phyloP scores from a whole-genome alignment of 129 eudicot genomes.

The Tanacetum coccineum region DNA sequence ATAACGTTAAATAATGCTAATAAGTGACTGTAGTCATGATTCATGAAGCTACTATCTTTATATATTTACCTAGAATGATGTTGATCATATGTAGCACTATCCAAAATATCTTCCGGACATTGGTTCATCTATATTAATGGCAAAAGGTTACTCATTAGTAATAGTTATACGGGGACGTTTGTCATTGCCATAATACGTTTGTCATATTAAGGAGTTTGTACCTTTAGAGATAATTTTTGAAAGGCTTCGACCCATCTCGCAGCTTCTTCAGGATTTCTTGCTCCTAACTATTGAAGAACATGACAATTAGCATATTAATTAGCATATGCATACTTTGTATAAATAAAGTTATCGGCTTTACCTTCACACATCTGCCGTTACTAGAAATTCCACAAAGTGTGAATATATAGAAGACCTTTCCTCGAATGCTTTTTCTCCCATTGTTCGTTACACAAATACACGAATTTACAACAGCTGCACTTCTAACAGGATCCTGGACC shows the following conservation, averaged over 20 bases:
- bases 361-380: conserved; percentile 19
- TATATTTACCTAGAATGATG: conserved; percentile 5
- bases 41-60: neutral
- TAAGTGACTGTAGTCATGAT: neutral
- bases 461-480: conserved; percentile 9
- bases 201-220: too few species aligned
- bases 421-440: conserved; percentile 25
- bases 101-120: conserved; percentile 1
- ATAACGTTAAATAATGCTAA: neutral
- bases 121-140: too few species aligned
- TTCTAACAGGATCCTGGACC: conserved; percentile 24
- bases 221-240: too few species aligned
- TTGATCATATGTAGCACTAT: neutral
- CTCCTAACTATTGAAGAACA: too few species aligned
- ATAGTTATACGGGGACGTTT: too few species aligned
- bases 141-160: too few species aligned
- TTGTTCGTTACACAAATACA: conserved; percentile 14
- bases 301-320: neutral
- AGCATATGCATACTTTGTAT: neutral
- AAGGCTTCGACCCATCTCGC: too few species aligned
- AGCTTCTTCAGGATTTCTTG: too few species aligned
- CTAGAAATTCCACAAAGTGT: conserved; percentile 10
- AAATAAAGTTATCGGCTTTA: conserved; percentile 9
- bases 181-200: too few species aligned
- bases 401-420: conserved; percentile 21